Evolutionary conservation across 306 rosid genomes (phyloP), one percentile per base, ranked within the genome.

Genomic region (Trifolium subterraneum): DNA sequence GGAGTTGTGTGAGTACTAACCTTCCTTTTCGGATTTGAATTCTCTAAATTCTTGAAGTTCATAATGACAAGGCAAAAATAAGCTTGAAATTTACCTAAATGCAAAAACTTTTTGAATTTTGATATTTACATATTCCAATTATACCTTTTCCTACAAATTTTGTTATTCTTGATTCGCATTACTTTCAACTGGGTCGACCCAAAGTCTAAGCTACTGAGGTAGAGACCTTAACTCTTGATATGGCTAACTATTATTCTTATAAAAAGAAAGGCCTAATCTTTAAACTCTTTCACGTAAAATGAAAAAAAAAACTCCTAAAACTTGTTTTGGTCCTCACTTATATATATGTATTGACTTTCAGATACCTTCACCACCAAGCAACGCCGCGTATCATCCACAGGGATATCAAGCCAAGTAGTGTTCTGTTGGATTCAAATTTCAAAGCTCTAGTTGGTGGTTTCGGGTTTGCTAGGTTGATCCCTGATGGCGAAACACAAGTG

Each of bases 401-500:
- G 73, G 91, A 88, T 76, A 70, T 92, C 62, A 90, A 90, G 84
- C 89, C 94, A 15, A 92, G 91, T 80, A 90, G 88, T 31, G 96
- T 90, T 38, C 67, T 90, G 54, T 69, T 93, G 22, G 92, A 93
- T 86, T 83, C 88, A 10, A 80, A 90, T 50, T 93, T 89, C 65
- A 80, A 85, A 68, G 90, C 96, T 41, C 87, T 54, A 47, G 93
- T 91, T 41, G 90, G 93, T 54, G 97, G 89, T 83, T 93, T 93
- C 65, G 97, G 97, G 75, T 93, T 93, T 39, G 93, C 98, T 2
- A 91, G 74, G 86, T 84, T 93, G 78, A 89, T 93, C 81, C 97
- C 97, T 6, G 92, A 93, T 18, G 97, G 97, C 5, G 93, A 89
- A 22, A 91, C 96, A 9, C 97, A 93, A 76, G 96, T 93, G 71